Conservation (phyloP, 2,329 filamentous ascomycete genomes). For the Trichoderma atrobrunneum region DNA sequence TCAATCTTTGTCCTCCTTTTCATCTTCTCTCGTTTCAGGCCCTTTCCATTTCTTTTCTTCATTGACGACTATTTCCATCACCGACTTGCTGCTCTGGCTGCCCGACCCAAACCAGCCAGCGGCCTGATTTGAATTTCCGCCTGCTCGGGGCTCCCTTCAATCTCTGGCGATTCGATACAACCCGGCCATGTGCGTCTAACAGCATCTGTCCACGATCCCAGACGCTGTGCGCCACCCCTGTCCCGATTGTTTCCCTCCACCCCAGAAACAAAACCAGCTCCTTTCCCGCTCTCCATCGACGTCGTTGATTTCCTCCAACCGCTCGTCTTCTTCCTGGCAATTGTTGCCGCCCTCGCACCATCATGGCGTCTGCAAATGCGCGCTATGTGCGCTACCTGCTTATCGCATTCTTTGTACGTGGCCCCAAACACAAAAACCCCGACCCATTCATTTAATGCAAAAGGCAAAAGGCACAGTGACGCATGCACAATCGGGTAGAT, state of each 20-base stretch:
- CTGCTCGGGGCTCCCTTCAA: not conserved
- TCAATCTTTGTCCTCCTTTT: not conserved
- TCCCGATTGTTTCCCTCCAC: not conserved
- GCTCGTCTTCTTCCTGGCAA: not conserved
- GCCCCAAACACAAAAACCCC: not conserved
- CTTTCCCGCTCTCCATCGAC: not conserved
- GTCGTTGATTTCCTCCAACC: not conserved
- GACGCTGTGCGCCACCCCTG: not conserved
- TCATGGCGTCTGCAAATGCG: slow-evolving; percentile 66
- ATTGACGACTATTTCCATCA: not conserved
- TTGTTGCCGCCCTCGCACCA: slow-evolving; percentile 33
- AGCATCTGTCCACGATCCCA: slow-evolving; percentile 10
- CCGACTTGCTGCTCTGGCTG: not conserved
- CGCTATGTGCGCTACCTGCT: slow-evolving; percentile 76
- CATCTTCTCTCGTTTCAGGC: slow-evolving; percentile 3
- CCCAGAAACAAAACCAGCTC: not conserved
- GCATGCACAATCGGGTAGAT: not conserved
- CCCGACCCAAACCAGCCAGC: not conserved
- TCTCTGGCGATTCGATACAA: not conserved
- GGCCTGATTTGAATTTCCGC: not conserved
- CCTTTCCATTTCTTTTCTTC: not conserved
- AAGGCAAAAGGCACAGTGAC: not conserved
- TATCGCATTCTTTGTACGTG: slow-evolving; percentile 77
- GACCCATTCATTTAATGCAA: not conserved
- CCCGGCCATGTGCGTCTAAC: slow-evolving; percentile 15